These are phyloP conservation scores for Coprinellus aureogranulatus DNA, from an alignment of 768 basidiomycete species.

Conservation along the genomic window DNA sequence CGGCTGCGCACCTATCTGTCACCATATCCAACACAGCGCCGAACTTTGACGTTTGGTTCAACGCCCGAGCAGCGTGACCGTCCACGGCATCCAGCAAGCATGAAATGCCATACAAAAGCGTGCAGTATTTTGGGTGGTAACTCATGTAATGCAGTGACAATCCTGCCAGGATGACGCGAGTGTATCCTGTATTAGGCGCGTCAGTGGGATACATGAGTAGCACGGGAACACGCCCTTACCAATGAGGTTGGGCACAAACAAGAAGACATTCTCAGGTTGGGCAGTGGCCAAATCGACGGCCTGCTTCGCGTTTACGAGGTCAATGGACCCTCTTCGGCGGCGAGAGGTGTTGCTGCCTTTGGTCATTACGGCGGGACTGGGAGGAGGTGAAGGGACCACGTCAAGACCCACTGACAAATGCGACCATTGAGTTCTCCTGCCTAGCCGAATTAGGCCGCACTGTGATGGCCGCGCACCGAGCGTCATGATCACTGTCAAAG, in stretches of 20 bases:
- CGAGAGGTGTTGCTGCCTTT: slow-evolving; percentile 29
- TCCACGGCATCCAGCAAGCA: slow-evolving; percentile 95
- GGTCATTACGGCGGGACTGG: slow-evolving; percentile 26
- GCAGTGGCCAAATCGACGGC: slow-evolving; percentile 86
- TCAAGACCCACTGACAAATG: slow-evolving; percentile 8
- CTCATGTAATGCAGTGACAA: slow-evolving; percentile 91
- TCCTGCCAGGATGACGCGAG: slow-evolving; percentile 86
- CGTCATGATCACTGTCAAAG: neutral
- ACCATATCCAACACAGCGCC: slow-evolving; percentile 99
- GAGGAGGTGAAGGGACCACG: slow-evolving; percentile 7
- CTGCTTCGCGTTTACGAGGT: slow-evolving; percentile 77
- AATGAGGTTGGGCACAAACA: slow-evolving; percentile 96
- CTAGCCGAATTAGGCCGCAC: neutral
- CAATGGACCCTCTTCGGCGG: slow-evolving; percentile 53
- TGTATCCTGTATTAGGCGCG: slow-evolving; percentile 60
- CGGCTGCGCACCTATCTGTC: slow-evolving; percentile 79
- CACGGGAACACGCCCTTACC: slow-evolving; percentile 46
- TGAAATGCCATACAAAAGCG: slow-evolving; percentile 83
- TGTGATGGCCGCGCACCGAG: neutral
- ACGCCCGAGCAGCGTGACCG: slow-evolving; percentile 83
- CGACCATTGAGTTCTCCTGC: neutral
- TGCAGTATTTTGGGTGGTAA: slow-evolving; percentile 90
- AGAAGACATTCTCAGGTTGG: slow-evolving; percentile 92
- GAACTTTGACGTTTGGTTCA: slow-evolving; percentile 93
- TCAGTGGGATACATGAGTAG: slow-evolving; percentile 7